These are phyloP conservation scores for Geotrichum histeridarum DNA, from an alignment of 1,139 yeast species.

Conservation along the genomic window DNA sequence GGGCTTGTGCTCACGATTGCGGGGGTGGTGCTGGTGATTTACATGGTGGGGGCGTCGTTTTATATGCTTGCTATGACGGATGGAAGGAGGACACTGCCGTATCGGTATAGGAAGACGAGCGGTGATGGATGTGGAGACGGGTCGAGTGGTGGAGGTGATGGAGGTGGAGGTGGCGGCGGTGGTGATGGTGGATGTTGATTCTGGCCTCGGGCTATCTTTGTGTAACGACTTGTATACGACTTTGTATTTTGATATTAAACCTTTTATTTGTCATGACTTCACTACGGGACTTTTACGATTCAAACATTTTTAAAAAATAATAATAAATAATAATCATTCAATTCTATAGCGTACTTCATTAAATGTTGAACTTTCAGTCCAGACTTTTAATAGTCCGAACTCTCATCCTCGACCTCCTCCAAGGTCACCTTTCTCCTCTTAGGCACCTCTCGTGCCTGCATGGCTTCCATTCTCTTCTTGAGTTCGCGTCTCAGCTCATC, in stretches of 20 bases:
- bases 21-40: neutral
- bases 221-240: neutral
- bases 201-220: no score
- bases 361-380: neutral
- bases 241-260: neutral
- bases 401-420: neutral
- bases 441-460: neutral
- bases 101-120: neutral
- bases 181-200: neutral
- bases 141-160: neutral
- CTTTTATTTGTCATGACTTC: neutral
- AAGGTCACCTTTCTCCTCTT: neutral
- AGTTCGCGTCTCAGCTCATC: slow-evolving; percentile 5
- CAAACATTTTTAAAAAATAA: neutral
- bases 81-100: neutral
- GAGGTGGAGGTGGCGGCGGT: neutral
- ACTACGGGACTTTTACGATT: neutral
- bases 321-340: neutral
- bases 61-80: neutral
- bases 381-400: neutral
- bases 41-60: neutral
- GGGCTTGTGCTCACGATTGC: neutral
- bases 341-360: no score
- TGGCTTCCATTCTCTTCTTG: neutral
- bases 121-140: neutral